A percentile compares a stretch with the other conserved stretches of the same genome.
phyloP scores from a whole-genome alignment of 805 yeast species.

The Candida morakotiae region DNA sequence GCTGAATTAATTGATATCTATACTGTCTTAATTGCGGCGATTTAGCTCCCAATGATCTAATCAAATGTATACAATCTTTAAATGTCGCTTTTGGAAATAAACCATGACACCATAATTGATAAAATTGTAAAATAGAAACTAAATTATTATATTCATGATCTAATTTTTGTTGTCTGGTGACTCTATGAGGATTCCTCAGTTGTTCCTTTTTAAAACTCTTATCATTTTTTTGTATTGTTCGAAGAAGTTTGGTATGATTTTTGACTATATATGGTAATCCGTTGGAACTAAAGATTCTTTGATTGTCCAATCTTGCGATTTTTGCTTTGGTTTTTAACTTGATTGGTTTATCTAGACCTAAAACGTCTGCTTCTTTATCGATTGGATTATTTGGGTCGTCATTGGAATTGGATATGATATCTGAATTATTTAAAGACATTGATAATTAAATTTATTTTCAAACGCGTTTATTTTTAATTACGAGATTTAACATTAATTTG shows the following conservation, averaged over 20 bases:
- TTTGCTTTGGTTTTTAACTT: conserved; percentile 29
- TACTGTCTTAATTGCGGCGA: conserved; percentile 32
- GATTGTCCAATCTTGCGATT: conserved; percentile 36
- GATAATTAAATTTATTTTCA: neutral
- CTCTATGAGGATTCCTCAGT: neutral
- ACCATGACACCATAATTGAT: conserved; percentile 45
- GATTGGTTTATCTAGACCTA: conserved; percentile 35
- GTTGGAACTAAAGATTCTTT: conserved; percentile 29
- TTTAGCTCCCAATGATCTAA: conserved; percentile 46
- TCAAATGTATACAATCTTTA: conserved; percentile 57
- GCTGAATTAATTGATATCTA: conserved; percentile 25
- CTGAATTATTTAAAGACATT: neutral
- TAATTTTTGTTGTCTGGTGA: conserved; percentile 13
- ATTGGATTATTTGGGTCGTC: conserved; percentile 1
- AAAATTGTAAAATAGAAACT: conserved; percentile 34
- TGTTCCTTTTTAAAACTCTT: conserved; percentile 8
- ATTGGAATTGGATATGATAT: neutral
- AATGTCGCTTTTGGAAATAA: conserved; percentile 80
- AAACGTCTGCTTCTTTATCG: conserved; percentile 16
- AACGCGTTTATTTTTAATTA: conserved; percentile 1
- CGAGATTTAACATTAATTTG: too few species aligned
- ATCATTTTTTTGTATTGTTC: conserved; percentile 26
- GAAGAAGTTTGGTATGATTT: conserved; percentile 24
- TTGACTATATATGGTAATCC: conserved; percentile 32
- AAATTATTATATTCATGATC: conserved; percentile 34